Evolutionary conservation across 495 filamentous ascomycete genomes (phyloP), one percentile per base, ranked within the genome.

Genomic region (Glonium stellatum): DNA sequence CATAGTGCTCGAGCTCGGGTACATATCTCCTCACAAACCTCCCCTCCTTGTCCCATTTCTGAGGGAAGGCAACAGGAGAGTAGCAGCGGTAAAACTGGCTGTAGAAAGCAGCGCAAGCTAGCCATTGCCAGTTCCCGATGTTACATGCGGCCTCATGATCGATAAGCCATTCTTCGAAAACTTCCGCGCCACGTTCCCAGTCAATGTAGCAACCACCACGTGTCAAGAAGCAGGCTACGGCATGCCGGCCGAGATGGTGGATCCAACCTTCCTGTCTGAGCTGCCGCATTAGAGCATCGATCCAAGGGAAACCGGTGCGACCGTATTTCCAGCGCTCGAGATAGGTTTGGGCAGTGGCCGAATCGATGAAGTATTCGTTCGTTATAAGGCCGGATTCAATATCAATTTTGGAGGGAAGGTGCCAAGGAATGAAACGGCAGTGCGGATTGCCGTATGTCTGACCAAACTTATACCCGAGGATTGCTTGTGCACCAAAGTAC

Each of bases 231-330:
- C 83, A 88, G 4, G 85, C 86, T 1, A 89, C 83, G 54, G 83
- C 80, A 62, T 89, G 86, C 15, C 86, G 79, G 1, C 84, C 86
- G 0, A 88, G 77, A 63, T 88, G 86, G 65, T 88, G 86, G 39
- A 89, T 87, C 86, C 85, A 89, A 18, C 86, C 86, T 66, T 88
- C 85, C 1, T 68, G 64, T 10, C 73, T 71, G n/a, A 89, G 73
- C 68, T 89, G 85, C 4, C 85, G 82, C 86, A 89, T 88, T 35
- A 88, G 68, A 0, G 85, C 86, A 63, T 89, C 86, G 60, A 89
- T 86, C 78, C 81, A 88, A 1, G 86, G 86, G 61, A 88, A 88
- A 1, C 85, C 85, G 0, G 86, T 88, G 37, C 71, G 70, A 8
- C 86, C 85, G 41, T 78, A 71, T 54, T 78, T 81, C 86, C 86